These are phyloP conservation scores for Chlamydomonas incerta DNA, from an alignment of 139 green algal genomes.

Conservation along the genomic window DNA sequence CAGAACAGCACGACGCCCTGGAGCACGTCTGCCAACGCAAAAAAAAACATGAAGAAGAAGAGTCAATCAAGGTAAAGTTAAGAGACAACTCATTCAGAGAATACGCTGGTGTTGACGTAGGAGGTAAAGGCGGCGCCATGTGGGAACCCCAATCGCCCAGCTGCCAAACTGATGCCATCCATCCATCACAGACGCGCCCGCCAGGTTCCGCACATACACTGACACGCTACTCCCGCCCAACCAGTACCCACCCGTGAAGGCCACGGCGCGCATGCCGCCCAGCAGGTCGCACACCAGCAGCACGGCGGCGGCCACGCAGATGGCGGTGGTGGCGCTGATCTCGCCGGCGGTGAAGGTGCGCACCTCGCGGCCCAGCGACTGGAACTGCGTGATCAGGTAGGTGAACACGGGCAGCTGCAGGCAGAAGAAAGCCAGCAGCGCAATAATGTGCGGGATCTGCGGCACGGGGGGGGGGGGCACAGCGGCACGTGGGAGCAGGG, in stretches of 20 bases:
- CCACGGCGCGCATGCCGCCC: conserved; percentile 61
- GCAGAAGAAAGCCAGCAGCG: conserved; percentile 50
- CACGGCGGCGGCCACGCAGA: conserved; percentile 53
- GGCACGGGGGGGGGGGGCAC: not conserved
- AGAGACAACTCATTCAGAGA: too few species aligned
- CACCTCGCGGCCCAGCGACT: conserved; percentile 55
- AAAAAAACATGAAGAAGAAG: too few species aligned
- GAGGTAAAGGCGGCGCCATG: too few species aligned
- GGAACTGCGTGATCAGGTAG: conserved; percentile 70
- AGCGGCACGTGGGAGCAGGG: not conserved
- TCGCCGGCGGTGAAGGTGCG: conserved; percentile 50
- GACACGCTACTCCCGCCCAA: too few species aligned
- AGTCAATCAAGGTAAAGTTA: too few species aligned
- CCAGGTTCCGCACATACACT: too few species aligned
- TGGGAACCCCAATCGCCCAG: too few species aligned
- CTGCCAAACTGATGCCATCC: too few species aligned
- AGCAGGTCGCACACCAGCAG: conserved; percentile 57
- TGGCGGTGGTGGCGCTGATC: conserved; percentile 46
- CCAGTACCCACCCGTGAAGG: conserved; percentile 48
- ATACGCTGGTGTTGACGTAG: too few species aligned
- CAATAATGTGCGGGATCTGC: conserved; percentile 50
- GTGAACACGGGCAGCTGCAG: conserved; percentile 68
- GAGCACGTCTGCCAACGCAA: conserved; percentile 38
- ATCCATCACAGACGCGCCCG: too few species aligned
- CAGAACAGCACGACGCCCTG: conserved; percentile 54